phyloP scores from a whole-genome alignment of 805 yeast genomes.

The Dipodascus geniculatus region DNA sequence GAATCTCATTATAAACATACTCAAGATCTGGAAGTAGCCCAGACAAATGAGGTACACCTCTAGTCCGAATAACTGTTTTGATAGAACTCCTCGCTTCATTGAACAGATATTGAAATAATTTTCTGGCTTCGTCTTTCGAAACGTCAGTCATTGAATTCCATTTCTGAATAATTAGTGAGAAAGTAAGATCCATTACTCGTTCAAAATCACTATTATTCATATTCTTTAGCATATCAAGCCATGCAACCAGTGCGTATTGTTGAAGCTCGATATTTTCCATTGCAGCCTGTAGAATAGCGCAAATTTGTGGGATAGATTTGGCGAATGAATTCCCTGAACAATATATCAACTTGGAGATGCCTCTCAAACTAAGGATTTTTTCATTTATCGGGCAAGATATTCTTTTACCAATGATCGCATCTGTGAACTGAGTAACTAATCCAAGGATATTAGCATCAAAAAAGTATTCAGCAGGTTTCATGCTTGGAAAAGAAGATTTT shows the following conservation, averaged over 20 bases:
- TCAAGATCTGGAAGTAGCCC: background rate
- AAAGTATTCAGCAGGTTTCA: slow-evolving; percentile 20
- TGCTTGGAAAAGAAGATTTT: slow-evolving; percentile 3
- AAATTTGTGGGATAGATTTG: slow-evolving; percentile 71
- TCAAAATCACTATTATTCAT: slow-evolving; percentile 46
- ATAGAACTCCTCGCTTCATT: background rate
- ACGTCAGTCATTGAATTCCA: slow-evolving; percentile 42
- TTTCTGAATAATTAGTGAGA: slow-evolving; percentile 61
- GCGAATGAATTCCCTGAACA: slow-evolving; percentile 42
- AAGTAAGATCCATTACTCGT: slow-evolving; percentile 59
- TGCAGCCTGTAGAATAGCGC: slow-evolving; percentile 75
- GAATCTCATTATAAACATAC: background rate
- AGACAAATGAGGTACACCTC: background rate
- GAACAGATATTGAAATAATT: slow-evolving; percentile 8
- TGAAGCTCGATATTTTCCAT: slow-evolving; percentile 53
- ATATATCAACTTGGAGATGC: slow-evolving; percentile 55
- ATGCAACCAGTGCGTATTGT: slow-evolving; percentile 50
- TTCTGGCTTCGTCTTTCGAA: slow-evolving; percentile 40
- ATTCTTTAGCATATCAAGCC: slow-evolving; percentile 49
- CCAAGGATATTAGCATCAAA: slow-evolving; percentile 57
- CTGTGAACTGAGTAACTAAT: slow-evolving; percentile 53
- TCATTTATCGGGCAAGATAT: slow-evolving; percentile 65
- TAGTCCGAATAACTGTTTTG: slow-evolving; percentile 1
- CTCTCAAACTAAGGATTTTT: slow-evolving; percentile 58
- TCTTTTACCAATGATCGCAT: slow-evolving; percentile 59